Conservation (phyloP, 2,329 filamentous ascomycete species). For the Trichoderma semiorbis region DNA sequence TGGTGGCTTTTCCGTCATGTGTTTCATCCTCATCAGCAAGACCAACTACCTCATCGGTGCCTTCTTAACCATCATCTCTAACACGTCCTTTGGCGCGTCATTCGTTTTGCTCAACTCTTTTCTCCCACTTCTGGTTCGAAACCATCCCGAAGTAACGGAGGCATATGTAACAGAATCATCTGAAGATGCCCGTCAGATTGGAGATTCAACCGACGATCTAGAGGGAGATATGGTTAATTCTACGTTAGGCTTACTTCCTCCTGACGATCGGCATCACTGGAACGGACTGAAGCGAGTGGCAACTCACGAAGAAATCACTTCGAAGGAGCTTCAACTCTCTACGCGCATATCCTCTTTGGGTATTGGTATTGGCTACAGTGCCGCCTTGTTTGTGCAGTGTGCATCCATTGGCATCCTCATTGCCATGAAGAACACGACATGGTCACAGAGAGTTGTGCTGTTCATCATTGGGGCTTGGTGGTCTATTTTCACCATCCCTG, state of each 20-base stretch:
- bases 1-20: constrained; percentile 80
- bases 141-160: constrained; percentile 61
- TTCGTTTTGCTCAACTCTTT: constrained; percentile 97
- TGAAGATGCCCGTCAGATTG: constrained; percentile 24
- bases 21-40: constrained; percentile 75
- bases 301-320: constrained; percentile 51
- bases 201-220: constrained; percentile 29
- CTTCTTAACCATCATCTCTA: constrained; percentile 81
- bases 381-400: constrained; percentile 80
- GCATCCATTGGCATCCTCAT: constrained; percentile 75
- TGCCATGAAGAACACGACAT: constrained; percentile 69
- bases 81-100: constrained; percentile 90
- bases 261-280: constrained; percentile 24
- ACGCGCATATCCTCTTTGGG: constrained; percentile 89
- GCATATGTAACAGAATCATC: constrained; percentile 28
- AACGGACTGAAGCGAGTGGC: constrained; percentile 37
- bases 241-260: constrained; percentile 46
- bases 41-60: constrained; percentile 76
- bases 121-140: constrained; percentile 81
- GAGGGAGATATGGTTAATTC: constrained; percentile 37
- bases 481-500: constrained; percentile 85
- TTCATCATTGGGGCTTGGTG: constrained; percentile 90
- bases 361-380: constrained; percentile 90
- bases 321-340: constrained; percentile 71
- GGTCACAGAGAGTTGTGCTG: constrained; percentile 81